Base-by-base conservation (phyloP, 164 flowering plant genomes). In the Kingdonia uniflora region DNA sequence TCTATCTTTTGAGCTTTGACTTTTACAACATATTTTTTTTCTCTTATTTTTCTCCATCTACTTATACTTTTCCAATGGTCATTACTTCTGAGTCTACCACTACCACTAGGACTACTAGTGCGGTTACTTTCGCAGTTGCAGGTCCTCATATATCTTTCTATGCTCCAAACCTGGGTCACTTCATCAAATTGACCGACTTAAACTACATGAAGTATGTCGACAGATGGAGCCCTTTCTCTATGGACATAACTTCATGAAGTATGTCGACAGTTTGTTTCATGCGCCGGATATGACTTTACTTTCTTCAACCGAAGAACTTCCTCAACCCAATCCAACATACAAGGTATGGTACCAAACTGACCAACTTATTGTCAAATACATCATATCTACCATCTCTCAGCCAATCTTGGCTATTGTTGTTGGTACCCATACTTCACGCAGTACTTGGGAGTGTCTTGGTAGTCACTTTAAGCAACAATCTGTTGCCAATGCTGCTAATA, bases 181-280 rank as follows among this genome's bases (percentile, higher is more conserved):
- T 43, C 11, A n/a, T 43, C 20, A 43, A 43, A n/a, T 17, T 43
- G 20, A 43, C 13, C 19, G 47, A 43, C 1, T 7, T 11, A 5
- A 43, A 43, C 19, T 43, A 43, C 1, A n/a, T 43, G 47, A 16
- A 19, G 4, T 43, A 22, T 10, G 11, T 43, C 47, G 47, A 7
- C 47, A 43, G 21, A 43, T 43, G 47, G 21, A 43, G 20, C 20
- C 47, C 20, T 43, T n/a, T 43, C 47, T 43, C 20, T 16, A 43
- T 43, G 21, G 47, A 5, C 47, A 43, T 2, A 12, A 16, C 20
- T 43, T 43, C 20, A 43, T 43, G 47, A 43, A 43, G 20, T 43
- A 43, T 43, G 47, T 43, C 6, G 47, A 43, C 19, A 22, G 47
- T 17, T 17, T 8, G 5, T 17, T 2, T 43, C 47, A 19, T 11